A percentile compares a stretch with the other conserved stretches of the same genome.
Evolutionary conservation across 2,329 filamentous ascomycete species (phyloP).

Genomic region (Escovopsis sp.): DNA sequence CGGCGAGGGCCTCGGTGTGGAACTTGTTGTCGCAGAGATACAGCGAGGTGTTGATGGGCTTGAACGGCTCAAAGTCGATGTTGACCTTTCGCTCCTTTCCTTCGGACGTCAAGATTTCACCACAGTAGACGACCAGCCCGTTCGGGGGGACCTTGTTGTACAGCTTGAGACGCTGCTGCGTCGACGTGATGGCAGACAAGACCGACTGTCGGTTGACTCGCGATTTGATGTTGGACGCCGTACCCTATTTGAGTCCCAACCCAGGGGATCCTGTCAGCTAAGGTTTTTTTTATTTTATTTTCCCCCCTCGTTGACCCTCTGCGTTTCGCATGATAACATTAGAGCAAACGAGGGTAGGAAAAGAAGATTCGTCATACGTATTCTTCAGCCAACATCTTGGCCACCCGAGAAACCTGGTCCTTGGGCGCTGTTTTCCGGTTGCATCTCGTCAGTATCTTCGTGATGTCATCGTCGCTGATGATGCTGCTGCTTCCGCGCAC

Average conservation of each 20-base stretch:
- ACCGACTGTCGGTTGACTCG: conserved; percentile 98
- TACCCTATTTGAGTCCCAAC: conserved; percentile 45
- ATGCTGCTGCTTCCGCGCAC: conserved; percentile 19
- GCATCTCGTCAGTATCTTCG: too few relatives aligned
- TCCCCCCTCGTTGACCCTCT: neutral
- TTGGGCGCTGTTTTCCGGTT: conserved; percentile 56
- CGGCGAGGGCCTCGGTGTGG: conserved; percentile 91
- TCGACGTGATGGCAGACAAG: conserved; percentile 94
- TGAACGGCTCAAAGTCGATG: conserved; percentile 99
- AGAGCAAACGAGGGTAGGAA: too few relatives aligned
- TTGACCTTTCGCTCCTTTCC: conserved; percentile 99
- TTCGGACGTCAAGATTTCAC: conserved; percentile 98
- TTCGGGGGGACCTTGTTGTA: conserved; percentile 99
- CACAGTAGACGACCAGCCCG: conserved; percentile 95
- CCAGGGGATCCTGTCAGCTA: conserved; percentile 8
- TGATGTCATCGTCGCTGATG: neutral
- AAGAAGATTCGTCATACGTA: conserved; percentile 45
- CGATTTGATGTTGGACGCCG: conserved; percentile 98
- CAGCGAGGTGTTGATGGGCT: conserved; percentile 98
- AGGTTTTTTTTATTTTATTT: too few relatives aligned
- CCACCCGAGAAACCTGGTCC: conserved; percentile 88
- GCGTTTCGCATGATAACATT: neutral
- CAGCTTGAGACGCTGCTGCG: conserved; percentile 95
- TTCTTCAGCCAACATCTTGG: conserved; percentile 99
- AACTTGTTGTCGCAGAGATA: conserved; percentile 99